Conservation (phyloP, 1,284 basidiomycete genomes). For the Volvariella surrecta region DNA sequence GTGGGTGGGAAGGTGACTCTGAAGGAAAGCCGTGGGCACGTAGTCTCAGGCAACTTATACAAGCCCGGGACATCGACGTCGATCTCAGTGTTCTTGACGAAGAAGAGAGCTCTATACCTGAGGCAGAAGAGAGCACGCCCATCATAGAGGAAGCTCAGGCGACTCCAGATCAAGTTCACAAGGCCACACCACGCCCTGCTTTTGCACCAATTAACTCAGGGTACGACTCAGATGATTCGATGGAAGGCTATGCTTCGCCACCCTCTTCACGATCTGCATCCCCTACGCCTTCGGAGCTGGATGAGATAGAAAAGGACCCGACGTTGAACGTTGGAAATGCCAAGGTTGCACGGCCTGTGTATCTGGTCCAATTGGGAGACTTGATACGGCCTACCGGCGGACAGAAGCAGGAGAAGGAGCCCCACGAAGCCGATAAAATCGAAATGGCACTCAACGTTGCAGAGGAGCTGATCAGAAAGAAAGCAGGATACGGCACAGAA, state of each 20-base stretch:
- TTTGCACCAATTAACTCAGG: slow-evolving; percentile 21
- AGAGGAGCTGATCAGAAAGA: slow-evolving; percentile 76
- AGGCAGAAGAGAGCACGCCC: slow-evolving; percentile 7
- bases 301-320: slow-evolving; percentile 81
- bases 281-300: slow-evolving; percentile 72
- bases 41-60: slow-evolving; percentile 43
- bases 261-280: slow-evolving; percentile 71
- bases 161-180: slow-evolving; percentile 2
- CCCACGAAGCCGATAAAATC: slow-evolving; percentile 65
- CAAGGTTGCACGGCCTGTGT: slow-evolving; percentile 71
- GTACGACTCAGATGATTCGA: slow-evolving; percentile 76
- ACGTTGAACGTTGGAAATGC: slow-evolving; percentile 58
- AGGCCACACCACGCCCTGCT: slow-evolving; percentile 7
- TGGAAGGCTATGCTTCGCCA: slow-evolving; percentile 67
- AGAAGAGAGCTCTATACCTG: slow-evolving; percentile 5
- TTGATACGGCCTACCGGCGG: slow-evolving; percentile 49
- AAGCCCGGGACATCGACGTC: slow-evolving; percentile 42
- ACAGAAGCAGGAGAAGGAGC: slow-evolving; percentile 42
- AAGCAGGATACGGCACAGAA: slow-evolving; percentile 77
- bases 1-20: slow-evolving; percentile 76
- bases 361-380: slow-evolving; percentile 72
- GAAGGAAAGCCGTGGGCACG: slow-evolving; percentile 64
- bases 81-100: slow-evolving; percentile 16
- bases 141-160: slow-evolving; percentile 2
- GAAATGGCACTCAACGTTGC: slow-evolving; percentile 74